Evolutionary conservation across 2,329 filamentous ascomycete species (phyloP), one percentile per base, ranked within the genome.

Genomic region (Colletotrichum sp.): DNA sequence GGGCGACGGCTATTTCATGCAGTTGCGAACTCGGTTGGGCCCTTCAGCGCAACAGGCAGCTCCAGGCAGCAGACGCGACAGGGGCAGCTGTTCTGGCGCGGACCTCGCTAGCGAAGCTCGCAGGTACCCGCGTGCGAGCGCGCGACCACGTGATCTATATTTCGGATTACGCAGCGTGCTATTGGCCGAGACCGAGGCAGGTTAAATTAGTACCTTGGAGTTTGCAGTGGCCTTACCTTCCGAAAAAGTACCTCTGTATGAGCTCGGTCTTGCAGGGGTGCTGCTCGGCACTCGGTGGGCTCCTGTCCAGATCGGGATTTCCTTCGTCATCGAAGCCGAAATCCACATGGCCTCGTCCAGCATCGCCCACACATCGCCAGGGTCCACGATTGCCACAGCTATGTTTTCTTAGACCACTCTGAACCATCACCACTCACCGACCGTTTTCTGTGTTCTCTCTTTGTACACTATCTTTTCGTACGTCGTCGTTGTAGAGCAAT

Each of bases 401-500:
- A 32, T 24, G 71, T 26, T 59, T 68, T 73, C 59, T 66, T 60
- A 65, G 34, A 75, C 32, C 70, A 62, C 34, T 9, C 18, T 18
- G 16, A 26, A 39, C 68, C 52, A 55, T 26, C 13, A 8, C 28
- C 24, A 44, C 18, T 8, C 7, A 44, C 9, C 2, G 8, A 24
- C 22, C 30, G 9, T 36, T 8, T 13, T 18, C 2, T 22, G 10
- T 26, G 12, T n/a, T 30, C 36, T 5, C 5, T 28, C 6, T 55
- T 10, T 36, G 24, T 13, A 52, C 28, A 24, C 24, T 26, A 52
- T 30, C 36, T 24, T 68, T 36, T 24, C 18, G 26, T 6, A 59
- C 30, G 7, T 39, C 13, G 12, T 18, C 24, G 28, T 24, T n/a
- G 30, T 26, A 52, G 28, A 62, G 32, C 66, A 75, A 88, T 88